Conservation (phyloP, 257 asterid genomes). For the Solanum peruvianum region DNA sequence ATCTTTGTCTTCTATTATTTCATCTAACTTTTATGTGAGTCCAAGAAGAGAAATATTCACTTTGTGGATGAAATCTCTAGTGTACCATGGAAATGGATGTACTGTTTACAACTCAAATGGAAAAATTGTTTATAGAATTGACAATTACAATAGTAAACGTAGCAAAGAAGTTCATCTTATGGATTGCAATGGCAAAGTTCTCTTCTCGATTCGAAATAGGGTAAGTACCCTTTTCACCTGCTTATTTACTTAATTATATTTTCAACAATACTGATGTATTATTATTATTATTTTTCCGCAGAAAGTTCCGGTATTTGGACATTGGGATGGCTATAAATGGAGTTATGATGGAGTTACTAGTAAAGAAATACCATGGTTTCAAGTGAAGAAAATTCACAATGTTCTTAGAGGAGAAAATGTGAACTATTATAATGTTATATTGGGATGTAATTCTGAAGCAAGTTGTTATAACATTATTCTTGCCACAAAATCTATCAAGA, state of each 20-base stretch:
- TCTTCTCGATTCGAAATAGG: slow-evolving; percentile 44
- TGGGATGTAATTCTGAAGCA: slow-evolving; percentile 7
- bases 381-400: slow-evolving; percentile 5
- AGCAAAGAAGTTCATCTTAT: slow-evolving; percentile 41
- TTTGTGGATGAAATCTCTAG: slow-evolving; percentile 67
- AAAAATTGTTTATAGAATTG: slow-evolving; percentile 37
- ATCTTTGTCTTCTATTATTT: neutral
- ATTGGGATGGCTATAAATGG: slow-evolving; percentile 28
- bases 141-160: slow-evolving; percentile 35
- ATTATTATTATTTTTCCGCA: neutral
- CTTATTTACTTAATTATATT: neutral
- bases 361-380: slow-evolving; percentile 25
- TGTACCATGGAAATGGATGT: slow-evolving; percentile 52
- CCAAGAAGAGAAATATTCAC: slow-evolving; percentile 37
- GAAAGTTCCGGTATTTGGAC: slow-evolving; percentile 11
- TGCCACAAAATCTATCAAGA: slow-evolving; percentile 20
- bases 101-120: slow-evolving; percentile 44
- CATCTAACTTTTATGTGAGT: slow-evolving; percentile 3
- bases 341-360: neutral
- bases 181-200: slow-evolving; percentile 37
- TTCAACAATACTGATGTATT: neutral
- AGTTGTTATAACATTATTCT: slow-evolving; percentile 11
- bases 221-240: slow-evolving; percentile 2
- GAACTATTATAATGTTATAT: slow-evolving; percentile 8
- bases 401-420: slow-evolving; percentile 1